Evolutionary conservation across 352 stramenopile species (phyloP), one percentile per base, ranked within the genome.

Genomic region (Phytopythium cucurbitacearum): DNA sequence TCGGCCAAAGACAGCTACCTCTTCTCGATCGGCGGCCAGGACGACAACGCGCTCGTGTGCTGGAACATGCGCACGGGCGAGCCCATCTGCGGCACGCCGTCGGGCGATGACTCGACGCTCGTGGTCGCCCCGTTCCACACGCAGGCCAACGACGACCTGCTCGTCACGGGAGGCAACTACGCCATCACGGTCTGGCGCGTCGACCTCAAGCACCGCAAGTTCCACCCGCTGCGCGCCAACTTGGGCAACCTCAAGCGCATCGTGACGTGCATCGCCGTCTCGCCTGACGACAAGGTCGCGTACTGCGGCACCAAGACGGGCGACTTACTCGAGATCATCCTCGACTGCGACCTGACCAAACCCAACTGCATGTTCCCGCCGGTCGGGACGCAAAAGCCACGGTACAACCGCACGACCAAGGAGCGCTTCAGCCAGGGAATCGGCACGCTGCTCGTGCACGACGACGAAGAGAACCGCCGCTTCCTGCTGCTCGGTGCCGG

Each of bases 31-130:
- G 96, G 96, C 32, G 95, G 95, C 13, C 90, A 97, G 57, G 96
- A 99, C 69, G 96, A 99, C 71, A 99, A 99, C 66, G 88, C 93
- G 37, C 76, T 99, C 39, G 95, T 98, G 28, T 95, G 98, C 56
- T 98, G 95, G 95, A 89, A 98, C 66, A 90, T 97, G 61, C 57
- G 69, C 37, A 92, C 64, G 0, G 92, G 93, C 34, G 76, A 90
- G 51, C 78, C 90, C 21, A 87, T 99, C 51, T 98, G 94, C 59
- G 96, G 94, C 45, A 96, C 81, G 11, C 90, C 88, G 35, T 95
- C 93, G n/a, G 89, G 89, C 11, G 89, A 89, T 56, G 94, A 98
- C 61, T 97, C 88, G 39, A 93, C 90, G 21, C 81, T 97, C 4
- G 82, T 89, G 11, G 62, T 98, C 16, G 59, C 71, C 12, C 96